Evolutionary conservation across 1,139 yeast species (phyloP), one percentile per base, ranked within the genome.

Genomic region (Kazachstania sp.): DNA sequence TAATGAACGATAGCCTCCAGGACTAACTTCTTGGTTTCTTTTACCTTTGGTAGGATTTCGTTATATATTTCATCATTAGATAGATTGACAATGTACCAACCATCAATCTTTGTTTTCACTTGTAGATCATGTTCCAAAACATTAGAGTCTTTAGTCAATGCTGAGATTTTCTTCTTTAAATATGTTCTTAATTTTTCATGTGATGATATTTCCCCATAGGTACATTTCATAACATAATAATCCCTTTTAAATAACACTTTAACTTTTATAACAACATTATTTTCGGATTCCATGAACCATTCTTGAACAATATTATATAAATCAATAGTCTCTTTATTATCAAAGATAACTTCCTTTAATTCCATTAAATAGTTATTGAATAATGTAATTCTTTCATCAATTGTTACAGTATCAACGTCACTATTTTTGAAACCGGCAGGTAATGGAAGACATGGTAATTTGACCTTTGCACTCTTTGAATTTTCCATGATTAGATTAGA

Each of bases 21-120:
- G 20, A 50, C 48, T 26, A 53, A 37, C 42, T 49, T 47, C 36
- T 48, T 43, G 7, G 43, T 20, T 26, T 49, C 41, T 26, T 43
- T 38, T 8, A 47, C 46, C 37, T 45, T 51, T 3, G 41, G 31
- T n/a, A 53, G 39, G 1, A 51, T 50, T 20, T 50, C 51, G 23
- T 47, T 46, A 41, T 52, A 55, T 18, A 50, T 47, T 13, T 46
- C 48, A 30, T 54, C 56, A 43, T 49, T 45, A 3, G 53, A 32
- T 28, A 55, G 31, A 18, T 52, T 51, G n/a, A 55, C 49, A 32
- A 52, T 53, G 37, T 55, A 53, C 58, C 57, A 53, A 18, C 56
- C 57, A 23, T 52, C 55, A 6, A 55, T 37, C 34, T 54, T 49
- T 3, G 55, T 51, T 9, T 49, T 47, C 2, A 54, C 39, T 5